Evolutionary conservation across 2,329 filamentous ascomycete genomes (phyloP), one percentile per base, ranked within the genome.

Genomic region (Trichoderma afroharzianum): DNA sequence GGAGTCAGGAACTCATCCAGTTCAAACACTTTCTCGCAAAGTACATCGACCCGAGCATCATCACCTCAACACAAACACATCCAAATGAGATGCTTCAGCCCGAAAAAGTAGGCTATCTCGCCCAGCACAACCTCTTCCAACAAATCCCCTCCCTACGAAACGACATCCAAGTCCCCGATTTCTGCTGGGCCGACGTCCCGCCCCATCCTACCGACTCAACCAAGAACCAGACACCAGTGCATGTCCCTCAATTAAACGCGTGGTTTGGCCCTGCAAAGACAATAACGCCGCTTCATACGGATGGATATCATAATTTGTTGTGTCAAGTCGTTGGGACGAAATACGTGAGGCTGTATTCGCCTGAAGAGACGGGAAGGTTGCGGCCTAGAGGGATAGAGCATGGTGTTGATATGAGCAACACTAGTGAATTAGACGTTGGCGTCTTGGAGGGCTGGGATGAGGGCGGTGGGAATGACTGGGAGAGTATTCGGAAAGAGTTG

Each of bases 361-460:
- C 95, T 0, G 79, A 80, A 18, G 86, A 90, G 58, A 89, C 87
- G 5, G 75, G 79, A 2, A 82, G 80, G 4, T 81, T 97, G 77
- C 87, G 89, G 69, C 89, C 93, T 0, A 83, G 89, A 32, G 87
- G 88, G 0, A 79, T 84, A 1, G 91, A 93, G 74, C 86, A 87
- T 30, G 92, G 92, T 0, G 90, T 98, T 26, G 91, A 97, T 79
- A 98, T 98, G 95, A 91, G 89, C 24, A 99, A 99, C 78, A 98
- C 95, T 1, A 97, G 93, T 67, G 78, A 83, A 50, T 83, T 97
- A 12, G 95, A 98, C 77, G 81, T 98, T 1, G 92, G 92, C 2
- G 85, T 89, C 32, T 79, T 93, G 62, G 87, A 93, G 80, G 88
- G 87, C 0, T 87, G 85, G 88, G 88, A 91, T 75, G 69, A 75